Evolutionary conservation across 1,284 basidiomycete species (phyloP).

Genomic region (Tilletia setariae): DNA sequence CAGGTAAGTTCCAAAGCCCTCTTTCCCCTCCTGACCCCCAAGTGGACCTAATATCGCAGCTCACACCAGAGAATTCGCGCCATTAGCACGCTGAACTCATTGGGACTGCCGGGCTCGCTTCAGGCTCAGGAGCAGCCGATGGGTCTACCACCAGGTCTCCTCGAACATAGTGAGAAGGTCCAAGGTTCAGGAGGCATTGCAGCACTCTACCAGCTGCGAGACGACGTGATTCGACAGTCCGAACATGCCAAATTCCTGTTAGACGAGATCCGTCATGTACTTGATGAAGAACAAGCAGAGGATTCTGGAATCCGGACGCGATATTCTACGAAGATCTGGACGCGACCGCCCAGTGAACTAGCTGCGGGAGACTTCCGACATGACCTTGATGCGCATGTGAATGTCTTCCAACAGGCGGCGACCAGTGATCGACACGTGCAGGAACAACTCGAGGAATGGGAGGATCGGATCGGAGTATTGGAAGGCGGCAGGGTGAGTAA

Average conservation of each 20-base stretch:
- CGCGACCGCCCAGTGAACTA: conserved; percentile 61
- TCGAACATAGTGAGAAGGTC: conserved; percentile 83
- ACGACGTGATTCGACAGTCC: conserved; percentile 70
- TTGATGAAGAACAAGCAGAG: conserved; percentile 83
- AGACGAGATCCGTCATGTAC: conserved; percentile 76
- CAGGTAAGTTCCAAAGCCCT: conserved; percentile 35
- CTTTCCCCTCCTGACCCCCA: not conserved
- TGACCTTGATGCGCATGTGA: conserved; percentile 33
- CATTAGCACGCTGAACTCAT: conserved; percentile 65
- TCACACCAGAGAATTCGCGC: not conserved
- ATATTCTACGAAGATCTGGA: conserved; percentile 59
- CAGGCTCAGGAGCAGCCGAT: conserved; percentile 83
- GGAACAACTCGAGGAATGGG: conserved; percentile 54
- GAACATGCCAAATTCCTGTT: conserved; percentile 66
- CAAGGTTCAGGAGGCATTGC: conserved; percentile 71
- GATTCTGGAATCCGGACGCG: conserved; percentile 65
- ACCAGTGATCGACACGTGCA: conserved; percentile 56
- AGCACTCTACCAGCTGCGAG: conserved; percentile 69
- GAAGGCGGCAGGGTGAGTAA: conserved; percentile 12
- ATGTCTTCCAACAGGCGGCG: conserved; percentile 35
- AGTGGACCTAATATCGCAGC: not conserved
- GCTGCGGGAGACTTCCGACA: conserved; percentile 40
- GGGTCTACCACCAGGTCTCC: conserved; percentile 79
- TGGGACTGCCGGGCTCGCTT: conserved; percentile 79
- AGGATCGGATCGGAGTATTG: conserved; percentile 25